These are phyloP conservation scores for Geotrichum restrictum DNA, from an alignment of 1,139 yeast genomes.

Conservation along the genomic window DNA sequence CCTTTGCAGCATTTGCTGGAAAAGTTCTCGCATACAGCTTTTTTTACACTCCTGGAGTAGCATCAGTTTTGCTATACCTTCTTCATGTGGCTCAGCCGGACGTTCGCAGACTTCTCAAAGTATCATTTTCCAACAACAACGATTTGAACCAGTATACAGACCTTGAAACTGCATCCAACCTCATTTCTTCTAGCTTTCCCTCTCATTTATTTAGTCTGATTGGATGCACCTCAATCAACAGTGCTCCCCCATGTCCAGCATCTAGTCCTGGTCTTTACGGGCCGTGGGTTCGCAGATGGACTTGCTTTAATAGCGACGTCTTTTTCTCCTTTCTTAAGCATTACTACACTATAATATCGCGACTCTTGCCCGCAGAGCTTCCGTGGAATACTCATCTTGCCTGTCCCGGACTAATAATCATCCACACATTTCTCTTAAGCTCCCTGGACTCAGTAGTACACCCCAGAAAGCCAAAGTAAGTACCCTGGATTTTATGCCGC, in stretches of 20 bases:
- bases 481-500: slow-evolving; percentile 16
- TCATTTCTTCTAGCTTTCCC: slow-evolving; percentile 29
- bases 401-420: slow-evolving; percentile 38
- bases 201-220: slow-evolving; percentile 30
- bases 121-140: slow-evolving; percentile 31
- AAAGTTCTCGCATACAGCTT: slow-evolving; percentile 69
- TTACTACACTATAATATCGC: slow-evolving; percentile 43
- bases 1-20: slow-evolving; percentile 72
- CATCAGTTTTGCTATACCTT: slow-evolving; percentile 57
- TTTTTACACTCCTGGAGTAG: slow-evolving; percentile 57
- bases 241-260: slow-evolving; percentile 1
- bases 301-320: slow-evolving; percentile 49
- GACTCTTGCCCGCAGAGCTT: slow-evolving; percentile 29
- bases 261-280: slow-evolving; percentile 49
- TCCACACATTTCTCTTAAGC: slow-evolving; percentile 37
- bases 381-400: slow-evolving; percentile 33
- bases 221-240: slow-evolving; percentile 23
- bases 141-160: slow-evolving; percentile 18
- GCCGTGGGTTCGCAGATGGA: slow-evolving; percentile 67
- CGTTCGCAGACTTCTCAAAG: slow-evolving; percentile 35
- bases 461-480: slow-evolving; percentile 23
- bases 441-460: slow-evolving; percentile 35
- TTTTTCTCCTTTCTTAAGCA: slow-evolving; percentile 75
- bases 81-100: slow-evolving; percentile 49
- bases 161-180: slow-evolving; percentile 23